A percentile compares a stretch with the other conserved stretches of the same genome.
Evolutionary conservation across 768 basidiomycete species (phyloP).

Genomic region (Tulasnella sp.): DNA sequence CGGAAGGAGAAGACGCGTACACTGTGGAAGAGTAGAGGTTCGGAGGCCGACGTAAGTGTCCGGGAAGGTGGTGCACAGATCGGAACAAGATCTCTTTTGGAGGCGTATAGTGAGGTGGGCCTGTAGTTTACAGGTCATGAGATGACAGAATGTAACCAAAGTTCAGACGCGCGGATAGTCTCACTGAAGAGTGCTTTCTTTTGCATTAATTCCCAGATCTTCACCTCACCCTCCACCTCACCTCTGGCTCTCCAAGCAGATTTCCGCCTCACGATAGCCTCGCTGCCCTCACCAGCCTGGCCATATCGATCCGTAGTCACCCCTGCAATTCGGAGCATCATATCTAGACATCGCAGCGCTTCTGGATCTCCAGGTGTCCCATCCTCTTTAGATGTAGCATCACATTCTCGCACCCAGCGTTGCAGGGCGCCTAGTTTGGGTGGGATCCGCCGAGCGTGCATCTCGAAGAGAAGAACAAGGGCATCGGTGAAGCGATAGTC

Average conservation of each 20-base stretch:
- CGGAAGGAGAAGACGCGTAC: constrained; percentile 33
- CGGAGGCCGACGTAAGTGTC: constrained; percentile 41
- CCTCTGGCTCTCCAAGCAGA: too few relatives aligned
- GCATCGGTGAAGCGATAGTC: constrained; percentile 39
- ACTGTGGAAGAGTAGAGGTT: constrained; percentile 44
- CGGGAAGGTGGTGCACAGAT: constrained; percentile 26
- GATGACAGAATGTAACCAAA: too few relatives aligned
- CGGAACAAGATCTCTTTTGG: too few relatives aligned
- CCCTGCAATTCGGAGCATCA: constrained; percentile 37
- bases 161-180: too few relatives aligned
- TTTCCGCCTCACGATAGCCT: too few relatives aligned
- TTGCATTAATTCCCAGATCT: too few relatives aligned
- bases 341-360: constrained; percentile 39
- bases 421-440: constrained; percentile 46
- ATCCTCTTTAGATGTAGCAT: constrained; percentile 37
- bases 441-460: constrained; percentile 36
- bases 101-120: too few relatives aligned
- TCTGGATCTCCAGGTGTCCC: constrained; percentile 35
- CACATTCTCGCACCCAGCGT: constrained; percentile 48
- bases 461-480: constrained; percentile 43
- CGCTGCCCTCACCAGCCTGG: too few relatives aligned
- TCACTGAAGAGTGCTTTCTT: too few relatives aligned
- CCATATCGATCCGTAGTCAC: constrained; percentile 23
- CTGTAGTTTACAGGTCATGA: too few relatives aligned
- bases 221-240: too few relatives aligned